A percentile compares a stretch with the other conserved stretches of the same genome.
Evolutionary conservation across 2,329 filamentous ascomycete genomes (phyloP).

Genomic region (Tolypocladium capitatum): DNA sequence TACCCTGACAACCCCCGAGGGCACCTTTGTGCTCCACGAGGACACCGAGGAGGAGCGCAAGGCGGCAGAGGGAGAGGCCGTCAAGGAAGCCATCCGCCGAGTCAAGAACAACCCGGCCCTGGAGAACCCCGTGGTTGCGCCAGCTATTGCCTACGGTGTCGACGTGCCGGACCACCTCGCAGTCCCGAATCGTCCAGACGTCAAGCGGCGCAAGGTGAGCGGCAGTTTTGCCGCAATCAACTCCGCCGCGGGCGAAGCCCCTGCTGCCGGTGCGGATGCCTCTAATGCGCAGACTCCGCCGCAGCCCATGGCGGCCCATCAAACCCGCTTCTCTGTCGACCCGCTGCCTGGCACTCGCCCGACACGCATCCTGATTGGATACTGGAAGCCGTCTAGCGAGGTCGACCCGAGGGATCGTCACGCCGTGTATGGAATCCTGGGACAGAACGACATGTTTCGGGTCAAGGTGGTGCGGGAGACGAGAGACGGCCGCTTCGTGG

Average conservation of each 20-base stretch:
- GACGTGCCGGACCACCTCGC: constrained; percentile 31
- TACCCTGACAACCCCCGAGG: not conserved
- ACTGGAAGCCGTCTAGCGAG: constrained; percentile 43
- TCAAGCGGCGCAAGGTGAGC: constrained; percentile 35
- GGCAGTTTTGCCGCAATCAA: constrained; percentile 21
- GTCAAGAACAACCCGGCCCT: constrained; percentile 28
- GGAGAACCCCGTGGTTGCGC: constrained; percentile 27
- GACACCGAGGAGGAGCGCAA: constrained; percentile 24
- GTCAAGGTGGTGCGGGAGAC: constrained; percentile 49
- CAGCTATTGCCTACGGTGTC: constrained; percentile 36
- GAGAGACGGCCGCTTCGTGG: constrained; percentile 42
- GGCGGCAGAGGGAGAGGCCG: constrained; percentile 27
- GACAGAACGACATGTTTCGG: constrained; percentile 50
- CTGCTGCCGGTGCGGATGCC: not conserved
- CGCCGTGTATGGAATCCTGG: constrained; percentile 49
- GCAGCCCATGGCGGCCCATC: constrained; percentile 7
- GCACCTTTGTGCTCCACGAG: constrained; percentile 6
- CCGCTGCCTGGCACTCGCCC: constrained; percentile 39
- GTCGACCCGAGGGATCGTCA: constrained; percentile 36
- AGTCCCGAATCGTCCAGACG: constrained; percentile 19
- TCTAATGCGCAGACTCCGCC: constrained; percentile 8
- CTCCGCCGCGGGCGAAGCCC: constrained; percentile 9
- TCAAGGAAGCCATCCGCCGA: constrained; percentile 31
- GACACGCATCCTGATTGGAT: constrained; percentile 44
- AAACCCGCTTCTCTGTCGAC: constrained; percentile 17